These are phyloP conservation scores for Sarocladiaceae sp. DNA, from an alignment of 2,329 filamentous ascomycete genomes.

Conservation along the genomic window DNA sequence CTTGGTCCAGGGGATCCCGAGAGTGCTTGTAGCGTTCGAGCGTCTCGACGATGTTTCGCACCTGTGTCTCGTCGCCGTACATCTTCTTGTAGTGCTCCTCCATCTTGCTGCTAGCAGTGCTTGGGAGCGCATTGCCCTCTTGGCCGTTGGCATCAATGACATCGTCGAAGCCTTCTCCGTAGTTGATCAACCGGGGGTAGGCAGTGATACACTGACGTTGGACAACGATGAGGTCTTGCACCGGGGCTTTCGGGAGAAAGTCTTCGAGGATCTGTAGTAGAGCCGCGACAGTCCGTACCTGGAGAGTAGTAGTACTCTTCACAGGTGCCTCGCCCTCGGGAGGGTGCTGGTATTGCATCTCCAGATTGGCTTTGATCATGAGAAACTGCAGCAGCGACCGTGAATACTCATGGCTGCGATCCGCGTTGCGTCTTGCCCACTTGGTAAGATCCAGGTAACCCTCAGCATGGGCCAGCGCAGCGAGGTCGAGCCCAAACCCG, in stretches of 20 bases:
- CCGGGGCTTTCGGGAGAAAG: conserved; percentile 50
- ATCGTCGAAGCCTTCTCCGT: conserved; percentile 85
- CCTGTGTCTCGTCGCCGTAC: conserved; percentile 86
- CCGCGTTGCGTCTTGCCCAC: conserved; percentile 69
- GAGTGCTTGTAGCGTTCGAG: conserved; percentile 86
- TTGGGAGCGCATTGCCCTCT: conserved; percentile 73
- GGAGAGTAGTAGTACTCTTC: conserved; percentile 65
- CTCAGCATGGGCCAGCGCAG: conserved; percentile 76
- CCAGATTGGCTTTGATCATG: conserved; percentile 75
- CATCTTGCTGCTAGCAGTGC: conserved; percentile 82
- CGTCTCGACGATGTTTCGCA: conserved; percentile 77
- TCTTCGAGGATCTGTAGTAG: conserved; percentile 75
- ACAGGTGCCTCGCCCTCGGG: conserved; percentile 52
- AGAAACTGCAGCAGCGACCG: conserved; percentile 72
- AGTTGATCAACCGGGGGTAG: conserved; percentile 93
- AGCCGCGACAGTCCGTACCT: conserved; percentile 77
- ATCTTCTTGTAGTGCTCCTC: conserved; percentile 97
- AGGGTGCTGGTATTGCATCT: conserved; percentile 65
- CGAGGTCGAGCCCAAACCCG: conserved; percentile 81
- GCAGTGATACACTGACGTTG: conserved; percentile 86
- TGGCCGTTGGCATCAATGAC: conserved; percentile 82
- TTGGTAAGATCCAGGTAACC: conserved; percentile 72
- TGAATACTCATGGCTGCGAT: conserved; percentile 61
- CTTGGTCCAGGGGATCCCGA: conserved; percentile 75
- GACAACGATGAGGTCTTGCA: conserved; percentile 67